Conservation (phyloP, 2,329 filamentous ascomycete species). For the Teratosphaeria gauchensis region DNA sequence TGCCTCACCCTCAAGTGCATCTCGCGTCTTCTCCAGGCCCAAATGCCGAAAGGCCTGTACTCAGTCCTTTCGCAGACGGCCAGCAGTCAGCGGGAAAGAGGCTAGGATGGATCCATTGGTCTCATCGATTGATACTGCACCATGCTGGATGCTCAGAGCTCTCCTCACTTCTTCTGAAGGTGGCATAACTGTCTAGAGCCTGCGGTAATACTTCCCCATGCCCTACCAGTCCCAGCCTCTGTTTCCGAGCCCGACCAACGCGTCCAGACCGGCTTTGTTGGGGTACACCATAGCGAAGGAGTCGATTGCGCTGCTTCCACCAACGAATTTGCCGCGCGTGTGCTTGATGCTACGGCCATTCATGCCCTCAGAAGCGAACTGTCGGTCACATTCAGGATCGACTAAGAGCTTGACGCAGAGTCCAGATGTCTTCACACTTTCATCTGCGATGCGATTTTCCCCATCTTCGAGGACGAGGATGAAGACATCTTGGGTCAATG, state of each 20-base stretch:
- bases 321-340: conserved; percentile 28
- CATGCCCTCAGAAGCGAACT: conserved; percentile 6
- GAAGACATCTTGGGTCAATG: neutral
- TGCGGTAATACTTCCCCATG: conserved; percentile 19
- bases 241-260: conserved; percentile 25
- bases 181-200: conserved; percentile 6
- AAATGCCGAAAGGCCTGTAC: conserved; percentile 7
- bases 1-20: conserved; percentile 37
- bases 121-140: too few relatives aligned
- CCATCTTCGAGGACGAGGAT: conserved; percentile 6
- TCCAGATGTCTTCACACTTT: too few relatives aligned
- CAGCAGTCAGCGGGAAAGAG: conserved; percentile 4
- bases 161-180: conserved; percentile 3
- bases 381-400: too few relatives aligned
- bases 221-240: conserved; percentile 21
- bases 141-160: neutral
- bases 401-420: too few relatives aligned
- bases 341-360: conserved; percentile 11
- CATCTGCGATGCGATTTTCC: too few relatives aligned
- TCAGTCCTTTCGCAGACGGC: conserved; percentile 8
- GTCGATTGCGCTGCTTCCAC: conserved; percentile 33
- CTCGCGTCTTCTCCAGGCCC: conserved; percentile 5
- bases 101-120: conserved; percentile 7
- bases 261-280: conserved; percentile 19
- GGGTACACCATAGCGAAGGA: conserved; percentile 18